Evolutionary conservation across 495 filamentous ascomycete species (phyloP), one percentile per base, ranked within the genome.

Genomic region (Penicillium waksmanii): DNA sequence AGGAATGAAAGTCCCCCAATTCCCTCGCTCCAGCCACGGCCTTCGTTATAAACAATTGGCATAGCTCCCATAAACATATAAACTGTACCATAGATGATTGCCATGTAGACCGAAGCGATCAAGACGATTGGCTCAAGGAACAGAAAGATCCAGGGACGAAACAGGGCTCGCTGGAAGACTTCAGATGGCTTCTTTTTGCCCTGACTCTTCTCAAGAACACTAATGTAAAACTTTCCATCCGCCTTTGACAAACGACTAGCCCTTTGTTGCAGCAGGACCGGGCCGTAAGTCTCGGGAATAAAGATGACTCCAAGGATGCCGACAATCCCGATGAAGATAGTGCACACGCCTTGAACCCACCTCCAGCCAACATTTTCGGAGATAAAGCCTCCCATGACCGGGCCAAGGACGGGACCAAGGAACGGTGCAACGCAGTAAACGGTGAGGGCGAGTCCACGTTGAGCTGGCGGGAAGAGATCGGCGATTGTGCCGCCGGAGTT

Each of bases 61-160:
- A 75, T 71, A 15, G 89, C 89, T 38, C 89, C 84, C 74, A 96
- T 93, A 21, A 92, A 81, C 38, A 93, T 80, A 70, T 92, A 92
- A 3, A 91, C 74, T 15, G 88, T 84, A 0, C 87, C 84, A 63
- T 89, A 91, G 18, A 83, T 73, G 59, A 89, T 79, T 31, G 86
- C 82, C 66, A 89, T 81, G 72, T 91, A 91, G 9, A 87, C 53
- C 5, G 82, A 83, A 12, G 86, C 76, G 7, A 84, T 64, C 38
- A 83, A 73, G 46, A 83, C 79, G 55, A 89, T 85, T 3, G 84
- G 81, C 10, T 93, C 90, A 56, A 75, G 73, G 66, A 92, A 82
- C 10, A 93, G 81, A 62, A 93, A 83, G 15, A 68, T 50, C 65
- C 66, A 71, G 7, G 61, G 84, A 15, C 67, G 68, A n/a, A 57